Base-by-base conservation (phyloP, 176 grass and related monocot genomes). In the Aegilops tauschii region DNA sequence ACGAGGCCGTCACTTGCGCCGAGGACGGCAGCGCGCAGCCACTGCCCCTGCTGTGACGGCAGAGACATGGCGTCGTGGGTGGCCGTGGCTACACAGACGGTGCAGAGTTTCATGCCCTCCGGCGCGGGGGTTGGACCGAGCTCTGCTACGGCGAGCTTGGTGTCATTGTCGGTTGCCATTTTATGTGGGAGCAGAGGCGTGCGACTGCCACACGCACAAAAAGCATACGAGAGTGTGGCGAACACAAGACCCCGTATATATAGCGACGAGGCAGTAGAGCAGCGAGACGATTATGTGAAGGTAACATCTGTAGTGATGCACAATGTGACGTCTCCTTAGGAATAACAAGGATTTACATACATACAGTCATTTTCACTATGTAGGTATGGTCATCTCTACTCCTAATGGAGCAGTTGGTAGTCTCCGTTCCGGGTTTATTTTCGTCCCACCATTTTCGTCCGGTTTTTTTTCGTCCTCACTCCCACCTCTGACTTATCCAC, bases 1-100 rank as follows among this genome's bases (percentile, higher is more conserved):
- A 94, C 80, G 30, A 94, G 82, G 12, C 94, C 94, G 21, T 97
- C 92, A 65, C 91, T 97, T 36, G 92, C 88, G 17, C 88, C 94
- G 5, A 97, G 87, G n/a, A 97, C 69, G 14, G 90, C 94, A 2
- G 90, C 92, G 39, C 90, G 90, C n/a, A 92, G 92, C 92, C 92
- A 94, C 84, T 94, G 95, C 4, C 82, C 61, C 17, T 75, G 18
- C 61, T 61, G 79, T 11, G 82, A 37, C 73, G 84, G 58, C 27
- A 50, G 5, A 5, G 21, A 8, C 62, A 29, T 31, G 31, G 7
- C 49, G 65, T 58, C 49, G 47, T 61, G 1, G 5, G 3, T 80
- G 18, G 56, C 56, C 56, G 56, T 9, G 56, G 56, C 56, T 0
- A 59, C 17, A 7, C 56, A 59, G 56, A 3, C 20, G 18, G 56